These are phyloP conservation scores for Dendrostoma leiphaemia DNA, from an alignment of 2,329 filamentous ascomycete species.

Conservation along the genomic window DNA sequence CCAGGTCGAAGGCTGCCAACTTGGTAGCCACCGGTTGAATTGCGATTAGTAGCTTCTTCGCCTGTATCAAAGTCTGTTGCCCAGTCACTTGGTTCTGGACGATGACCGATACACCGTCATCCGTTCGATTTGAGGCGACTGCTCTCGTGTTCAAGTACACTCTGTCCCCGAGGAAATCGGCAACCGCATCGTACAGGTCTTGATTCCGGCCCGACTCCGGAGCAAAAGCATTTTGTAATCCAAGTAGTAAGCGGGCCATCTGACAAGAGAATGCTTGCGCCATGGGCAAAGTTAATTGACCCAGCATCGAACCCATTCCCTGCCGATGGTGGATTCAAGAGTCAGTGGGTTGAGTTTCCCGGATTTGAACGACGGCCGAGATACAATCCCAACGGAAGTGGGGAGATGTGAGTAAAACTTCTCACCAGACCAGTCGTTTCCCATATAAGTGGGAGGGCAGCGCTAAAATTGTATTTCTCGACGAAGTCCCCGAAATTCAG, in stretches of 20 bases:
- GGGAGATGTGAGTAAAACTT: too few relatives aligned
- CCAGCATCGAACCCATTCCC: slow-evolving; percentile 42
- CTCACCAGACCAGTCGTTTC: slow-evolving; percentile 39
- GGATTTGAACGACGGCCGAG: too few relatives aligned
- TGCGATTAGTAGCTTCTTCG: slow-evolving; percentile 34
- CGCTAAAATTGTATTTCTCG: slow-evolving; percentile 43
- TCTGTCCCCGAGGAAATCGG: slow-evolving; percentile 31
- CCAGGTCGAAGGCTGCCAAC: slow-evolving; percentile 31
- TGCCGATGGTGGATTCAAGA: too few relatives aligned
- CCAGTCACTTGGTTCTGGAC: slow-evolving; percentile 25
- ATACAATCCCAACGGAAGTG: too few relatives aligned
- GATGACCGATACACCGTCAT: slow-evolving; percentile 28
- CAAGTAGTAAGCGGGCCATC: slow-evolving; percentile 33
- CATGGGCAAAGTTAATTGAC: slow-evolving; percentile 42
- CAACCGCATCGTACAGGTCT: slow-evolving; percentile 38
- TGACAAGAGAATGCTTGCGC: slow-evolving; percentile 38
- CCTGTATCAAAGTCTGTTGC: slow-evolving; percentile 27
- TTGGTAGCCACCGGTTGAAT: slow-evolving; percentile 32
- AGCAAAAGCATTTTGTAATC: slow-evolving; percentile 28
- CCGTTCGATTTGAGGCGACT: slow-evolving; percentile 27
- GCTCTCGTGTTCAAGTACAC: slow-evolving; percentile 36
- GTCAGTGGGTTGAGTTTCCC: too few relatives aligned
- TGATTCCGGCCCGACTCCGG: slow-evolving; percentile 36
- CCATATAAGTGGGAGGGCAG: slow-evolving; percentile 39
- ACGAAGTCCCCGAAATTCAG: slow-evolving; percentile 47